A percentile compares a stretch with the other conserved stretches of the same genome.
These are phyloP conservation scores for Rosa multiflora DNA, from an alignment of 306 rosid genomes.

Conservation along the genomic window DNA sequence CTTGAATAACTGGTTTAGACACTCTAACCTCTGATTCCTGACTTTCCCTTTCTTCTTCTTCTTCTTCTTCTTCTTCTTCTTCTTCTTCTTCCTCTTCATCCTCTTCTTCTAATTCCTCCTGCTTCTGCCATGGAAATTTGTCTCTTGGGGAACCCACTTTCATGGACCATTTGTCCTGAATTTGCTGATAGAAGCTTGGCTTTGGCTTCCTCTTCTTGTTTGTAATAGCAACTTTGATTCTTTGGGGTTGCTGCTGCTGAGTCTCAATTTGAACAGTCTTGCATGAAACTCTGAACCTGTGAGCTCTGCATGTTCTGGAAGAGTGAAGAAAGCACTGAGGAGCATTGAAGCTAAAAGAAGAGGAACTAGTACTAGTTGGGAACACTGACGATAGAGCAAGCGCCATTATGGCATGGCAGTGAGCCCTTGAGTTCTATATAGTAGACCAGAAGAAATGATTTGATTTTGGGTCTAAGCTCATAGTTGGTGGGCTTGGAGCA, in stretches of 20 bases:
- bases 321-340: conserved; percentile 40
- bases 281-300: conserved; percentile 53
- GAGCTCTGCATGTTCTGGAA: conserved; percentile 10
- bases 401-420: conserved; percentile 49
- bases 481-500: too few relatives aligned
- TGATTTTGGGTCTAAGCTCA: too few relatives aligned
- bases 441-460: neutral
- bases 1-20: conserved; percentile 28
- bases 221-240: conserved; percentile 38
- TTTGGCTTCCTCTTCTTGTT: conserved; percentile 53
- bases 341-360: conserved; percentile 20
- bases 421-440: neutral
- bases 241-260: conserved; percentile 28
- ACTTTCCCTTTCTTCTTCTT: neutral
- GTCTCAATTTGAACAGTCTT: conserved; percentile 34
- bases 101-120: conserved; percentile 4
- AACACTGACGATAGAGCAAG: conserved; percentile 41
- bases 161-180: conserved; percentile 71
- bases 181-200: conserved; percentile 84
- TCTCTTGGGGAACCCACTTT: conserved; percentile 52
- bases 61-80: conserved; percentile 1
- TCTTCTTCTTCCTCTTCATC: conserved; percentile 6
- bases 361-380: conserved; percentile 22
- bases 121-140: conserved; percentile 71
- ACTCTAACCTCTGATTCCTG: conserved; percentile 5